These are phyloP conservation scores for Rhizopogon roseolus DNA, from an alignment of 768 basidiomycete species.

Conservation along the genomic window DNA sequence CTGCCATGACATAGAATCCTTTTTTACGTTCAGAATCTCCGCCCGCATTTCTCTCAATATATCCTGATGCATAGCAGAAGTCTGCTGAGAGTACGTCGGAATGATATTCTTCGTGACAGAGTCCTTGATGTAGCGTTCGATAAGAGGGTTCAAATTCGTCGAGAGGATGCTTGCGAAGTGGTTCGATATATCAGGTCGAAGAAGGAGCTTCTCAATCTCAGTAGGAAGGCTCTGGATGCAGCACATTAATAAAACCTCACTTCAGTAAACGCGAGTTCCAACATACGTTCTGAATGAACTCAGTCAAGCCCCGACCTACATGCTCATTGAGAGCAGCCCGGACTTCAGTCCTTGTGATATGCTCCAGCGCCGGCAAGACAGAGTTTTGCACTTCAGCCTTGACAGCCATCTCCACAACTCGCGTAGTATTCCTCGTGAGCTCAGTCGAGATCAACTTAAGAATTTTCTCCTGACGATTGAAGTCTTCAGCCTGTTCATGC, in stretches of 20 bases:
- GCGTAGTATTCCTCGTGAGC: slow-evolving; percentile 81
- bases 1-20: slow-evolving; percentile 80
- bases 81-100: slow-evolving; percentile 71
- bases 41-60: slow-evolving; percentile 67
- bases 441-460: slow-evolving; percentile 85
- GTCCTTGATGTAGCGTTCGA: slow-evolving; percentile 82
- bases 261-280: background rate
- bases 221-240: slow-evolving; percentile 58
- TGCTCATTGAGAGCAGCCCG: slow-evolving; percentile 74
- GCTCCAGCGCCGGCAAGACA: slow-evolving; percentile 77
- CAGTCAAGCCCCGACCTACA: slow-evolving; percentile 66
- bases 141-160: slow-evolving; percentile 64
- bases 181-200: slow-evolving; percentile 70
- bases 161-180: slow-evolving; percentile 77
- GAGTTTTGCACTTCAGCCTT: slow-evolving; percentile 82
- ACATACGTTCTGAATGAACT: slow-evolving; percentile 66
- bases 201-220: slow-evolving; percentile 75
- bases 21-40: slow-evolving; percentile 74
- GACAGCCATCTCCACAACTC: slow-evolving; percentile 86
- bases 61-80: slow-evolving; percentile 76
- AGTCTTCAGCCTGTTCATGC: slow-evolving; percentile 76
- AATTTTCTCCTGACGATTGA: slow-evolving; percentile 83
- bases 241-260: slow-evolving; percentile 2
- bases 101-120: slow-evolving; percentile 68
- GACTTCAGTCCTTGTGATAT: slow-evolving; percentile 78